Evolutionary conservation across 2,329 filamentous ascomycete species (phyloP), one percentile per base, ranked within the genome.

Genomic region (Claviceps humidiphila): DNA sequence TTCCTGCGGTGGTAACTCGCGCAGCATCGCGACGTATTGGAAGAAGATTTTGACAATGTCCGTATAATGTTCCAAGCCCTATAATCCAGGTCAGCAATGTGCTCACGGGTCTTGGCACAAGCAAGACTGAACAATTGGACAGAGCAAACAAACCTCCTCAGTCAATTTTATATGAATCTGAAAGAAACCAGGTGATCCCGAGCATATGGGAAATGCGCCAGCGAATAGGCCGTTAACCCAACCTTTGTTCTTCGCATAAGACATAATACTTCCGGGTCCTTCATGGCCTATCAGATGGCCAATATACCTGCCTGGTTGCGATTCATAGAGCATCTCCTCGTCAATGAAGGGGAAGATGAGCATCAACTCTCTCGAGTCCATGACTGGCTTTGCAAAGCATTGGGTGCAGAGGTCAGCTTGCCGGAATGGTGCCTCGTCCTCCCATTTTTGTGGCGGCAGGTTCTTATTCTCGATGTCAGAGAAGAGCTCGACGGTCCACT

Each of bases 221-320:
- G 89, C 87, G 46, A 85, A 87, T 2, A 96, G 73, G 2, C 82
- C 81, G 60, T 90, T 94, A 4, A 85, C 89, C 87, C 89, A 95
- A 7, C 90, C 90, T 67, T 90, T 93, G 26, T 80, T 82, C 66
- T 95, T 95, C 67, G 95, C 78, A 65, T 93, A 89, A 2, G 89
- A 83, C 70, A 96, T 81, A 61, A 96, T 86, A 66, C 90, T 95
- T 4, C 90, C 90, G 1, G 90, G 90, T 0, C 90, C 89, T 66
- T 96, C 90, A 60, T 96, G 90, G 4, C 90, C 90, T 56, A 96
- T 87, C 51, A 96, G 71, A 63, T 96, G 90, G 61, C 85, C 86
- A 54, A 95, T 81, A 63, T 95, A 96, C 55, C 85, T 80, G 57
- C 85, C 86, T 1, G 90, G 90, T 58, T 93, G 87, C 7, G 84